Base-by-base conservation (phyloP, 192 early-diverging fungal genomes). In the Obelidium mucronatum region DNA sequence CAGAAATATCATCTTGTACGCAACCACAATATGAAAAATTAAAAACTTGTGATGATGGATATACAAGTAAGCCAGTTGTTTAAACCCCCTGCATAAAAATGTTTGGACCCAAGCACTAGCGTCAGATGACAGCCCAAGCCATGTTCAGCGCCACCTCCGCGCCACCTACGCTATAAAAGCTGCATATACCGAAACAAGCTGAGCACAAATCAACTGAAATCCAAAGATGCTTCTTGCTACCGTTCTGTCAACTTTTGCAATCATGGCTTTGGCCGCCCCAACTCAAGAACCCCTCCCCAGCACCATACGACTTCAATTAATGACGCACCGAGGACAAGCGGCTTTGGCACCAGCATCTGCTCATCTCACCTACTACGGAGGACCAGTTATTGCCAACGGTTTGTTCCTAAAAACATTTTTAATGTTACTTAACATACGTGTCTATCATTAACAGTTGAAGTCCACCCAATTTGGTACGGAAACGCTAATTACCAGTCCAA, bases 361-460 rank as follows among this genome's bases (percentile, higher is more conserved):
- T 48, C 60, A 76, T 35, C 64, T 76, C 33, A 76, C n/a, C 24
- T 71, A 76, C 44, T 68, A 69, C 53, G 75, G 75, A n/a, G 75
- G 75, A 4, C 75, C 75, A 0, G 67, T 76, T 44, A 54, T 76
- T 53, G 28, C 65, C 8, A 76, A 68, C 33, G 75, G 39, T 24
- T 8, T 22, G 48, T 51, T 22, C 48, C n/a, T n/a, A n/a, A n/a
- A n/a, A 51, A 51, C 48, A 51, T 51, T 51, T 51, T 51, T 22
- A 13, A 13, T 51, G 11, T 22, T 22, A 8, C 22, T 8, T 22
- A 51, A 8, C 48, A 51, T 51, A 51, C 48, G 48, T 51, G 48
- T 51, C 22, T 13, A 51, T 51, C 48, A 51, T 22, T 13, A 65
- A 65, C 33, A 26, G 77, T 75, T 39, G 71, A 64, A 34, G 55